Conservation (phyloP, 23 red algal species). For the Agarophyton chilense region DNA sequence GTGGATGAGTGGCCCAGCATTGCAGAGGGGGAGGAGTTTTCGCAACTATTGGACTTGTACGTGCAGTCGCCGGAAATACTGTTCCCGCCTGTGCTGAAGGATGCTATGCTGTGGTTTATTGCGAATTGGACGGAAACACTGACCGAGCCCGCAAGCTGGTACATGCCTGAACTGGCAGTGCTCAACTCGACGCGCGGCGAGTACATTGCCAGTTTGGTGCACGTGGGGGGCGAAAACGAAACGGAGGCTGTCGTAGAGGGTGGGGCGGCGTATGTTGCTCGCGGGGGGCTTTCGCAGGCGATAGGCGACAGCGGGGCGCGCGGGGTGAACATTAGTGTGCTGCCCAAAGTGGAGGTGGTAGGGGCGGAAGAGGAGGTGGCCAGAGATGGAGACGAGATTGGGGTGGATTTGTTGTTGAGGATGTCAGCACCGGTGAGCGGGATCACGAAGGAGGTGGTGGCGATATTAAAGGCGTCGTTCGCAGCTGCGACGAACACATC, state of each 20-base stretch:
- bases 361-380: background rate
- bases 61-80: slow-evolving; percentile 14
- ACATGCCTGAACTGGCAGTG: slow-evolving; percentile 6
- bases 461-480: background rate
- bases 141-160: background rate
- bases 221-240: background rate
- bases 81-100: slow-evolving; percentile 16
- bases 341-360: background rate
- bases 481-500: background rate
- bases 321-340: slow-evolving; percentile 13
- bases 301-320: background rate
- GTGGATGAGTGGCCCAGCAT: background rate
- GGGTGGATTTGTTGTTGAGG: background rate
- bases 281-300: slow-evolving; percentile 1
- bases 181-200: slow-evolving; percentile 27
- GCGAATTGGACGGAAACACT: background rate
- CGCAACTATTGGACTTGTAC: slow-evolving; percentile 12
- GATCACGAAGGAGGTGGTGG: slow-evolving; percentile 17
- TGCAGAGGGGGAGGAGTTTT: slow-evolving; percentile 5
- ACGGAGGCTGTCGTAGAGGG: background rate
- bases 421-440: slow-evolving; percentile 39
- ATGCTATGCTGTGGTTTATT: slow-evolving; percentile 27
- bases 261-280: background rate
- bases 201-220: slow-evolving; percentile 28
- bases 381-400: background rate